Percentiles rank a stretch among this genome's conserved stretches.
phyloP scores from a whole-genome alignment of 257 asterid genomes.

The Coffea canephora region DNA sequence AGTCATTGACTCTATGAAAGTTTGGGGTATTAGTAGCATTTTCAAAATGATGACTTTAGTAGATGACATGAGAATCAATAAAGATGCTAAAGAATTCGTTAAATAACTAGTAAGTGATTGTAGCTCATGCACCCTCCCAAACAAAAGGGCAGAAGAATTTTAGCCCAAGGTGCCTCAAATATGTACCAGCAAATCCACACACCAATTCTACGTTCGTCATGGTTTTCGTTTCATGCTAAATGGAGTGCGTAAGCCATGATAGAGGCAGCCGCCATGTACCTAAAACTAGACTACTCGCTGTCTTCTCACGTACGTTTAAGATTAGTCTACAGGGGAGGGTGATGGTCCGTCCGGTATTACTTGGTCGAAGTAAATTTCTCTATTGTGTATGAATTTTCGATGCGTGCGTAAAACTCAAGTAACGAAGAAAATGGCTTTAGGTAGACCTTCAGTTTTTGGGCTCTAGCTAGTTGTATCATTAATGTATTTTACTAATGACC shows the following conservation, averaged over 20 bases:
- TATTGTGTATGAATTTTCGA: neutral
- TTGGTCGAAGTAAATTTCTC: neutral
- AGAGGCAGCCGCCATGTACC: no score
- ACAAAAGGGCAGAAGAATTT: neutral
- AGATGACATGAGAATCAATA: neutral
- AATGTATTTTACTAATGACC: neutral
- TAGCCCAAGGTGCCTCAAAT: neutral
- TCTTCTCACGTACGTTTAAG: no score
- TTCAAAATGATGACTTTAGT: neutral
- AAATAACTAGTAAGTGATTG: neutral
- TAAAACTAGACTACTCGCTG: no score
- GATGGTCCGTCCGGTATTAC: no score
- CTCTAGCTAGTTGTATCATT: no score
- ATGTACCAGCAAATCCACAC: no score
- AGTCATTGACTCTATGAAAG: neutral
- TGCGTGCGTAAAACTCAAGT: neutral
- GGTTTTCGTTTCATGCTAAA: no score
- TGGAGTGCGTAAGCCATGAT: no score
- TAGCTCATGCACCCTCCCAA: neutral
- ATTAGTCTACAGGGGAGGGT: no score
- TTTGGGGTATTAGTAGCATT: neutral
- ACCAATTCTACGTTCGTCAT: no score
- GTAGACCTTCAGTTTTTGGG: neutral
- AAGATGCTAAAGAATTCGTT: neutral
- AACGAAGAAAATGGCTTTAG: neutral